Percentiles rank a stretch among this genome's conserved stretches.
phyloP scores from a whole-genome alignment of 106 monocot genomes.

The Gastrodia elata region DNA sequence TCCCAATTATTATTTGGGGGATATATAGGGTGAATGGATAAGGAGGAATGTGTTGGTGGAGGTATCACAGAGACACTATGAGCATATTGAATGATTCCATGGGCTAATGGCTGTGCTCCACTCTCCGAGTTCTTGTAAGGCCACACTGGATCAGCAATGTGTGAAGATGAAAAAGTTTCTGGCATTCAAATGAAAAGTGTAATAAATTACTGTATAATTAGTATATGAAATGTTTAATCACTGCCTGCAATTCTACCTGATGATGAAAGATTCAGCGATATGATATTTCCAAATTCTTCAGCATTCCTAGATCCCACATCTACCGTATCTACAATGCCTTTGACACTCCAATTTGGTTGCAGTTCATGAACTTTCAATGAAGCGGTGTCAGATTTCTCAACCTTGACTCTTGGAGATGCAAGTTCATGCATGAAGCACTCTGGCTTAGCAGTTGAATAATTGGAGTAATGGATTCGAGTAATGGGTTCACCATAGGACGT shows the following conservation, averaged over 20 bases:
- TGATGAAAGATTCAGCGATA: conserved; percentile 13
- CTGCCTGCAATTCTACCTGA: conserved; percentile 11
- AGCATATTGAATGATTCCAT: conserved; percentile 18
- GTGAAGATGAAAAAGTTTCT: conserved; percentile 19
- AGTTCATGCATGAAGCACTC: conserved; percentile 24
- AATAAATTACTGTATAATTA: background rate
- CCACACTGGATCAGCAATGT: conserved; percentile 26
- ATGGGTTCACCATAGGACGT: conserved; percentile 27
- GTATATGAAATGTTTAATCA: background rate
- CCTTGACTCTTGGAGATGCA: conserved; percentile 35
- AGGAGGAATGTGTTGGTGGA: conserved; percentile 40
- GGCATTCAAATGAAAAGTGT: conserved; percentile 3
- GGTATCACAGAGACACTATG: conserved; percentile 41
- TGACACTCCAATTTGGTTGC: conserved; percentile 33
- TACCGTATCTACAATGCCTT: conserved; percentile 19
- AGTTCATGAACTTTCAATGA: conserved; percentile 21
- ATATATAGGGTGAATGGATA: conserved; percentile 38
- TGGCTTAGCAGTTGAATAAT: conserved; percentile 21
- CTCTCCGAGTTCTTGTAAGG: conserved; percentile 32
- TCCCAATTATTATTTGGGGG: conserved; percentile 46
- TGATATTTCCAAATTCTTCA: conserved; percentile 16
- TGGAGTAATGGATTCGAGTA: conserved; percentile 9
- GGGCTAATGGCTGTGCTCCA: conserved; percentile 21
- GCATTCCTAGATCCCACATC: conserved; percentile 20
- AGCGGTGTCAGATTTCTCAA: conserved; percentile 24